Evolutionary conservation across 305 asterid genomes (phyloP).

Genomic region (Ilex paraguariensis): DNA sequence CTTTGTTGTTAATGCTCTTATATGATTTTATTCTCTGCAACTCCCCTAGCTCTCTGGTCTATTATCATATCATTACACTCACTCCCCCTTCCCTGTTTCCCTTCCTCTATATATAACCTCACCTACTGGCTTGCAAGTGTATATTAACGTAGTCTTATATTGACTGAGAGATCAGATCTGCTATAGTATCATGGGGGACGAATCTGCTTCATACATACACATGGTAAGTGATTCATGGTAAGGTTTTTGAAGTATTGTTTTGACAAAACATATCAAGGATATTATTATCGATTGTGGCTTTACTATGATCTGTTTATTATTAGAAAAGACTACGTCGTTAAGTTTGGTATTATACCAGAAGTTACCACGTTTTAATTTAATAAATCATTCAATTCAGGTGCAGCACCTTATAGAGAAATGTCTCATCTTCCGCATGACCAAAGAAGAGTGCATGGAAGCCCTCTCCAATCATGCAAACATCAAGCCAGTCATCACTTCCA

Average conservation of each 20-base stretch:
- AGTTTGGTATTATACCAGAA: too few species aligned
- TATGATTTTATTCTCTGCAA: too few species aligned
- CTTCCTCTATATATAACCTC: neutral
- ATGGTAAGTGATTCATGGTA: slow-evolving; percentile 18
- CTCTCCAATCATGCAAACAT: slow-evolving; percentile 47
- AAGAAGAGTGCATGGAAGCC: slow-evolving; percentile 51
- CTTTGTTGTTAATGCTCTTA: too few species aligned
- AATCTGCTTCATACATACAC: slow-evolving; percentile 36
- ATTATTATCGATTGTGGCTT: neutral
- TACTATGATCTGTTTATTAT: neutral
- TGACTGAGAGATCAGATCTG: neutral
- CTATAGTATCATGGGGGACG: slow-evolving; percentile 23
- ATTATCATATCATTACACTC: neutral
- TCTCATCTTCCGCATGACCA: slow-evolving; percentile 37
- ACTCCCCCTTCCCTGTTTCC: too few species aligned
- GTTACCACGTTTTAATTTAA: too few species aligned
- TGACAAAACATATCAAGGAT: too few species aligned
- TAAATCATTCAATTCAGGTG: slow-evolving; percentile 20
- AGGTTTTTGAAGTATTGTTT: neutral
- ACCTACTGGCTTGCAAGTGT: neutral
- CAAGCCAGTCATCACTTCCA: slow-evolving; percentile 40
- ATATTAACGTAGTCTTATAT: neutral
- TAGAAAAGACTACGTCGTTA: neutral
- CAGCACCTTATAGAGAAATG: slow-evolving; percentile 45
- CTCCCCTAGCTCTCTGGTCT: too few species aligned